Base-by-base conservation (phyloP, 2,329 filamentous ascomycete genomes). In the Hymenoscyphus fraxineus region DNA sequence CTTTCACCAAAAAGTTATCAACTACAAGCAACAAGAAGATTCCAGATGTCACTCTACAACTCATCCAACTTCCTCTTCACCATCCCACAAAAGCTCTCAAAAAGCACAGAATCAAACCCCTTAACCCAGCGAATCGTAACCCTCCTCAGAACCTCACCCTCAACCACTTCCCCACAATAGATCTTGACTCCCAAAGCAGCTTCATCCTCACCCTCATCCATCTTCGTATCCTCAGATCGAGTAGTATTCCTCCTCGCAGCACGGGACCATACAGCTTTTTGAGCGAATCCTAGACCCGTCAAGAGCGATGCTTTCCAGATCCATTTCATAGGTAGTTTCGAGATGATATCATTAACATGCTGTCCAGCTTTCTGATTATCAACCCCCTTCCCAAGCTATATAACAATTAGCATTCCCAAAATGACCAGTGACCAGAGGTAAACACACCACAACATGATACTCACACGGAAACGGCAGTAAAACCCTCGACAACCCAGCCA, bases 31-130 rank as follows among this genome's bases (percentile, higher is more conserved):
- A 35, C 7, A 6, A 35, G 9, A 35, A 6, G 35, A 35, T 35
- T 27, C 27, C 27, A 27, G 16, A 22, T 47, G 19, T 47, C 6
- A 47, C 41, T 22, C n/a, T 13, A 22, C 22, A 35, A 15, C 56
- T 66, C 63, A 27, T 72, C 71, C 2, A 81, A 62, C 64, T 82
- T 84, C 41, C 84, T 80, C 75, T 87, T 90, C 56, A 96, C 68
- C 80, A 93, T 92, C 0, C 92, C 93, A 66, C 88, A 89, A 67
- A 99, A 92, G 74, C 93, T 97, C 77, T 96, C 91, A 76, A 94
- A 97, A 0, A 95, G 73, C 0, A 88, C 82, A 19, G 84, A 80
- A 69, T 96, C 90, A 6, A 82, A 80, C 0, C 95, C 94, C 71
- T 91, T 87, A 0, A 92, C 73, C 93, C 92, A 96, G 39, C 90